Conservation (phyloP, 2,329 filamentous ascomycete species). For the Penicillium hesseltinei region DNA sequence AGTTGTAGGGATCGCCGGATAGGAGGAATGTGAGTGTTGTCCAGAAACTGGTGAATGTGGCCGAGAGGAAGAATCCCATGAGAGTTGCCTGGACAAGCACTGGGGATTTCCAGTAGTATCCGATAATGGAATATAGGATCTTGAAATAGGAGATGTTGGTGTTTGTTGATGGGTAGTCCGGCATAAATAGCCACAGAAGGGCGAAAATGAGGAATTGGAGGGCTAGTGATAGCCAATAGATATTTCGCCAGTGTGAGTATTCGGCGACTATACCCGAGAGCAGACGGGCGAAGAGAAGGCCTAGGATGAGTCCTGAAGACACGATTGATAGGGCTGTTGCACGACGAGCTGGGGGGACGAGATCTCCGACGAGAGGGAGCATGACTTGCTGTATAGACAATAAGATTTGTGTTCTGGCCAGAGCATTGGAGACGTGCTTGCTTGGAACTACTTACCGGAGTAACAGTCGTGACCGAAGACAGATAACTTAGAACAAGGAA, state of each 20-base stretch:
- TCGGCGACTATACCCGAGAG: slow-evolving; percentile 73
- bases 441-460: slow-evolving; percentile 49
- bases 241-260: slow-evolving; percentile 70
- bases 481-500: slow-evolving; percentile 73
- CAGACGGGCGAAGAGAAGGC: slow-evolving; percentile 72
- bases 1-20: slow-evolving; percentile 66
- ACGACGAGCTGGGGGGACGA: slow-evolving; percentile 67
- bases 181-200: slow-evolving; percentile 71
- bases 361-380: slow-evolving; percentile 76
- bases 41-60: slow-evolving; percentile 67
- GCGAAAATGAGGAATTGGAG: slow-evolving; percentile 66
- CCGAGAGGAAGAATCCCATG: slow-evolving; percentile 61
- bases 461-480: slow-evolving; percentile 74
- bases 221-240: slow-evolving; percentile 75
- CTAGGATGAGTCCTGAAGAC: slow-evolving; percentile 71
- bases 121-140: slow-evolving; percentile 63
- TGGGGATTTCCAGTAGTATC: slow-evolving; percentile 64
- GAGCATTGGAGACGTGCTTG: neutral
- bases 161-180: slow-evolving; percentile 76
- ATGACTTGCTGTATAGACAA: slow-evolving; percentile 55
- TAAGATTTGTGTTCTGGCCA: neutral
- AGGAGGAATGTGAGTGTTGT: slow-evolving; percentile 78
- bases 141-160: slow-evolving; percentile 63
- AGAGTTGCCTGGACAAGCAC: slow-evolving; percentile 68
- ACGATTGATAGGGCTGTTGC: slow-evolving; percentile 71